Evolutionary conservation across 2,329 filamentous ascomycete genomes (phyloP).

Genomic region (Penicillium sp.): DNA sequence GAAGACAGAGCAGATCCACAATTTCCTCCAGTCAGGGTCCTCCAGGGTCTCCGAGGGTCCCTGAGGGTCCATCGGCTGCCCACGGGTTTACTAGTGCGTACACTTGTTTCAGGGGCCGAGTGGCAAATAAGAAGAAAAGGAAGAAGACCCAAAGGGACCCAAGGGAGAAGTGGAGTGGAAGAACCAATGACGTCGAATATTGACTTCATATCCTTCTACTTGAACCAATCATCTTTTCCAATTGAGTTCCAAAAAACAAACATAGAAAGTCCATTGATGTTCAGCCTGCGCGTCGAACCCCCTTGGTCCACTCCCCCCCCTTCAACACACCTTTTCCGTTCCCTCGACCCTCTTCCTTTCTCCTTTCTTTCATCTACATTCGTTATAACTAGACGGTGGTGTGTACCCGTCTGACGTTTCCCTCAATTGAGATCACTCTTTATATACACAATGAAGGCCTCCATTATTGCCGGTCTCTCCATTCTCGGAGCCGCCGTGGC

Average conservation of each 20-base stretch:
- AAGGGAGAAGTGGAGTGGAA: neutral
- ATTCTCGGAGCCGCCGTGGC: slow-evolving; percentile 55
- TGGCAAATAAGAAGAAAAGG: slow-evolving; percentile 2
- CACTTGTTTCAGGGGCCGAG: slow-evolving; percentile 6
- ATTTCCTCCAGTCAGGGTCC: neutral
- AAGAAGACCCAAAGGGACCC: neutral
- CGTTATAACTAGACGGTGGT: neutral
- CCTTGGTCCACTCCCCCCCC: slow-evolving; percentile 4
- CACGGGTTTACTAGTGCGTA: slow-evolving; percentile 1
- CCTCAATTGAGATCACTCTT: slow-evolving; percentile 9
- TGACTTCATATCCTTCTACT: neutral
- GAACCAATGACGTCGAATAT: slow-evolving; percentile 4
- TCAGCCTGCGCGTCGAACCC: slow-evolving; percentile 1
- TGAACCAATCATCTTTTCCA: neutral
- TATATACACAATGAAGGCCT: slow-evolving; percentile 56
- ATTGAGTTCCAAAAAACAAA: neutral
- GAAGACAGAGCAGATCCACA: neutral
- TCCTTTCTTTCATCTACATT: slow-evolving; percentile 10
- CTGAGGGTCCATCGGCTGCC: neutral
- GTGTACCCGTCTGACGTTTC: slow-evolving; percentile 12
- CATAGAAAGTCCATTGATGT: neutral
- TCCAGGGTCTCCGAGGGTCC: neutral
- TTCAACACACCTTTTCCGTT: slow-evolving; percentile 9
- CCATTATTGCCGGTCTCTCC: slow-evolving; percentile 54
- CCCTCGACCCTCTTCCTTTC: neutral